Evolutionary conservation across 2,329 filamentous ascomycete genomes (phyloP), one percentile per base, ranked within the genome.

Genomic region (Acrodontium crateriforme): DNA sequence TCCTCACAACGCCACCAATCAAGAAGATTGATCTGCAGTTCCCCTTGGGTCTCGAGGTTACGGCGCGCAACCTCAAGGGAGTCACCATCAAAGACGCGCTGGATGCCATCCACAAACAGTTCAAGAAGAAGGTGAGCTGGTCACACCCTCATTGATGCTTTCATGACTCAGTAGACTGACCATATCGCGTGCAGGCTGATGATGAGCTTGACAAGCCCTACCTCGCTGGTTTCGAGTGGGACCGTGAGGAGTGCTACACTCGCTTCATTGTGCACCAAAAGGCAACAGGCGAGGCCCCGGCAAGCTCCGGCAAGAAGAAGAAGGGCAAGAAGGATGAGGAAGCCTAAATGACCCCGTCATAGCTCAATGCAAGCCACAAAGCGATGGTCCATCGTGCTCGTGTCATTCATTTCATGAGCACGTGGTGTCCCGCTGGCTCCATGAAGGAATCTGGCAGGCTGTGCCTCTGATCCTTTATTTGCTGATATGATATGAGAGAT

Each of bases 31-130:
- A 93, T 59, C 68, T 95, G 25, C 74, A 84, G 59, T 93, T 92
- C 67, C 81, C 82, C 10, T 65, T 91, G 29, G 87, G 87, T 28
- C 70, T 89, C 31, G 76, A 87, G 50, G 80, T 94, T 42, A 81
- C 78, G 17, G 87, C 84, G 51, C 73, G 87, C 50, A 95, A 94
- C 60, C 63, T 85, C 46, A 87, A 85, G 59, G 87, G 87, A 31
- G 84, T 95, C 43, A 95, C 87, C 32, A 87, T 95, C 67, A 94
- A 94, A 67, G 87, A 95, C 58, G 84, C 84, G 33, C 55, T 93
- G 55, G 85, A 94, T 56, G 87, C 83, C 48, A 94, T 95, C 60
- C 68, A 93, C 69, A 94, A 93, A 67, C 72, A 80, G 45, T 92
- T 82, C 68, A 92, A 91, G 71, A 94, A 94, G 74, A 78, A 85